Conservation (phyloP, 2,329 filamentous ascomycete species). For the Phaeosphaeria sp. region DNA sequence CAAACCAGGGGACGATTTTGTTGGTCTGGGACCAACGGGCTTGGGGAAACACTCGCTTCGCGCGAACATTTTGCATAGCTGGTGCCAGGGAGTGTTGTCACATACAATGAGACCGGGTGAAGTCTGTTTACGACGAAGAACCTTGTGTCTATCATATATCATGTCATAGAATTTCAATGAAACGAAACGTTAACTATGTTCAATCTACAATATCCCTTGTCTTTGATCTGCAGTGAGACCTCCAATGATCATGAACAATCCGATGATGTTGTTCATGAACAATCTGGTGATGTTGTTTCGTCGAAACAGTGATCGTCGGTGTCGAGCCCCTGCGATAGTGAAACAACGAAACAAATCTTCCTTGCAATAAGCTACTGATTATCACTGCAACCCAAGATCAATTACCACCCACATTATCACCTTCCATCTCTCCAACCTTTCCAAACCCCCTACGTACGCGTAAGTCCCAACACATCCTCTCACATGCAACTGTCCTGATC, state of each 20-base stretch:
- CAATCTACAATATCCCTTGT: too few relatives aligned
- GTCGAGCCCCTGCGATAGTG: background rate
- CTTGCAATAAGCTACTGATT: background rate
- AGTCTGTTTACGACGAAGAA: background rate
- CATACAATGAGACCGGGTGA: background rate
- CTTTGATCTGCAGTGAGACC: background rate
- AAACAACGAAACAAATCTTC: background rate
- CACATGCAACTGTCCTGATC: background rate
- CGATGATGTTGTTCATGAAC: too few relatives aligned
- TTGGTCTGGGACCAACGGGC: constrained; percentile 17
- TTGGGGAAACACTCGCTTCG: constrained; percentile 13
- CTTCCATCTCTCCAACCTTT: background rate
- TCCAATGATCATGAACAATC: too few relatives aligned
- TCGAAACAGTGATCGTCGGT: background rate
- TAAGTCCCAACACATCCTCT: background rate
- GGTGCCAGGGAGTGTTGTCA: constrained; percentile 5
- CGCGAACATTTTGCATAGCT: constrained; percentile 8
- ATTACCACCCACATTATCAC: background rate
- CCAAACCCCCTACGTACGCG: background rate
- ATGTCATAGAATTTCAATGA: background rate
- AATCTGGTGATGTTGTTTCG: background rate
- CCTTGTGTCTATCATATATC: background rate
- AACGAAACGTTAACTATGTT: background rate
- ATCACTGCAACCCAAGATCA: background rate
- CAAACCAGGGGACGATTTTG: constrained; percentile 8